Conservation (phyloP, 306 rosid genomes). For the Cucurbita maxima region DNA sequence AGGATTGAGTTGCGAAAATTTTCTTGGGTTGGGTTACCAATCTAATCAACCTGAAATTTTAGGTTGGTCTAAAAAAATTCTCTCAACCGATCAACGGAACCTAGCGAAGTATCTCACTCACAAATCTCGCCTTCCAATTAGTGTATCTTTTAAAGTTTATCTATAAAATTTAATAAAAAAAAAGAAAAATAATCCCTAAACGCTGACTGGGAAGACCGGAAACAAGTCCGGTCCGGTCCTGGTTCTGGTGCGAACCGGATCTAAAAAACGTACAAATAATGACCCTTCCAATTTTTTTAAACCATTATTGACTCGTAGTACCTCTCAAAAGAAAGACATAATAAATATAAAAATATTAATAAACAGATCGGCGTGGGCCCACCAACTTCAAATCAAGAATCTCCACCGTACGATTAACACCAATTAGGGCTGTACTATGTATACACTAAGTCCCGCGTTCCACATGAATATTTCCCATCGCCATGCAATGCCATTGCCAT, state of each 20-base stretch:
- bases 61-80: too few relatives aligned
- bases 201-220: background rate
- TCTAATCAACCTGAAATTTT: too few relatives aligned
- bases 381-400: background rate
- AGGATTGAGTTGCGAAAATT: too few relatives aligned
- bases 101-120: too few relatives aligned
- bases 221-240: background rate
- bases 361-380: background rate
- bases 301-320: background rate
- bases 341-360: background rate
- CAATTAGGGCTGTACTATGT: background rate
- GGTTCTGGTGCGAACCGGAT: background rate
- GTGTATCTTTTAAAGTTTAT: too few relatives aligned
- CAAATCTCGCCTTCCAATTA: too few relatives aligned
- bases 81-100: too few relatives aligned
- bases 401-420: background rate
- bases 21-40: too few relatives aligned
- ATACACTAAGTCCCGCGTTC: constrained; percentile 14
- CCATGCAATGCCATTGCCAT: constrained; percentile 7
- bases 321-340: background rate
- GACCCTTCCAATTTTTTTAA: background rate
- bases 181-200: too few relatives aligned
- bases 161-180: too few relatives aligned
- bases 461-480: constrained; percentile 25
- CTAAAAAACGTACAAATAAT: background rate